phyloP scores from a whole-genome alignment of 768 basidiomycete species.

The Pisolithus albus region DNA sequence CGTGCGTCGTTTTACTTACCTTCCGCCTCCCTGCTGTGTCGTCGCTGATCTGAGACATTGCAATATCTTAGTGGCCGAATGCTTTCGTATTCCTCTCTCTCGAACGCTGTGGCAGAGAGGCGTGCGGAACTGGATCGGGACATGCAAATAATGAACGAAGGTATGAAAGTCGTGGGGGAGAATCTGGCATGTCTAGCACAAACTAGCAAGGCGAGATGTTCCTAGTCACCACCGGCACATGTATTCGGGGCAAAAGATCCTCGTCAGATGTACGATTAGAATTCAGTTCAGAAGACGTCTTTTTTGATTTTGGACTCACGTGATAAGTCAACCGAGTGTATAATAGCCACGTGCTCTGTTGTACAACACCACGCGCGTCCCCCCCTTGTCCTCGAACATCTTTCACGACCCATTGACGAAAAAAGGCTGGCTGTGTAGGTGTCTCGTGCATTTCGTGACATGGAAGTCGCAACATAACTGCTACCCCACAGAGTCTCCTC shows the following conservation, averaged over 20 bases:
- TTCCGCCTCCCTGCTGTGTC: not conserved
- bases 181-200: constrained; percentile 15
- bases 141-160: constrained; percentile 12
- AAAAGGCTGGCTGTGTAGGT: constrained; percentile 10
- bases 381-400: constrained; percentile 1
- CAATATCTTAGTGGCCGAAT: constrained; percentile 15
- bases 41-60: constrained; percentile 2
- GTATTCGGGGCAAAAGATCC: constrained; percentile 3
- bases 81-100: constrained; percentile 13
- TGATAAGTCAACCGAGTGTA: constrained; percentile 28
- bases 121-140: constrained; percentile 13
- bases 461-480: not conserved
- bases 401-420: constrained; percentile 14
- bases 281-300: not conserved
- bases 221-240: no score
- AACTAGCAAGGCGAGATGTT: not conserved
- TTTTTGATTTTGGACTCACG: constrained; percentile 12
- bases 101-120: constrained; percentile 16
- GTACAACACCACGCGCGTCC: constrained; percentile 9
- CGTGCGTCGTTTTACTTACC: constrained; percentile 11
- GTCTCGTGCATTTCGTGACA: not conserved
- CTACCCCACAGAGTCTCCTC: constrained; percentile 12
- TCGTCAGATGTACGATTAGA: no score
- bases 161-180: constrained; percentile 15
- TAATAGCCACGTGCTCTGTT: constrained; percentile 9